Base-by-base conservation (phyloP, 75 land plant species). In the Selaginella moellendorffii region DNA sequence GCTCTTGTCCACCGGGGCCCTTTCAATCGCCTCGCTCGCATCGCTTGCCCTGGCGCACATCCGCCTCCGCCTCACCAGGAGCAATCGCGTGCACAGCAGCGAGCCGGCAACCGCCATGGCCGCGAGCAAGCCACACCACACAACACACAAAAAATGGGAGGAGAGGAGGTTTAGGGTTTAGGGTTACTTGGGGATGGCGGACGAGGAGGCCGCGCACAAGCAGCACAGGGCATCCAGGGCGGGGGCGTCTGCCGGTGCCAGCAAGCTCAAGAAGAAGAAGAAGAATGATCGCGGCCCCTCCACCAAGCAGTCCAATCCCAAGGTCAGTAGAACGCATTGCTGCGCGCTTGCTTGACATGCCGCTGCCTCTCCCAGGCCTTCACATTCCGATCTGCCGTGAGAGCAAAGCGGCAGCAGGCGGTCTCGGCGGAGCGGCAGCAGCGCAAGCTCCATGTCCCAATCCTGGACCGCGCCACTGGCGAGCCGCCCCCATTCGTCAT, bases 401-500 rank as follows among this genome's bases (percentile, higher is more conserved):
- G 89, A 71, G 97, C 97, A 1, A 95, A 79, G 76, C 77, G 97
- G 1, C 66, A 83, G 62, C 99, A 95, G 62, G 72, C 97, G 1
- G 73, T 75, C 18, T 68, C 97, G 20, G 76, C 83, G 2, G 99
- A 95, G 77, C 86, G 78, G 56, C 97, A 95, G 63, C 99, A 95
- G 62, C 81, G 84, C 1, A 77, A 80, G 67, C 88, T 95, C 28
- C 99, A 95, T 75, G 68, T 90, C 1, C 99, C 99, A 0, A 65
- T 74, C 0, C 68, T 90, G 28, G 99, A 95, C 54, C 76, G 99
- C 0, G 31, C 81, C 10, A 81, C 74, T 52, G 97, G 97, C 19
- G 99, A 95, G 70, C 86, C 88, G 21, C 76, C 99, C 51, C 99
- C 99, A 0, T 95, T 52, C 69, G 88, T 95, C 24, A 79, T 95